A percentile compares a stretch with the other conserved stretches of the same genome.
Evolutionary conservation across 208 protist genomes (phyloP).

Genomic region (Leishmania turanica): DNA sequence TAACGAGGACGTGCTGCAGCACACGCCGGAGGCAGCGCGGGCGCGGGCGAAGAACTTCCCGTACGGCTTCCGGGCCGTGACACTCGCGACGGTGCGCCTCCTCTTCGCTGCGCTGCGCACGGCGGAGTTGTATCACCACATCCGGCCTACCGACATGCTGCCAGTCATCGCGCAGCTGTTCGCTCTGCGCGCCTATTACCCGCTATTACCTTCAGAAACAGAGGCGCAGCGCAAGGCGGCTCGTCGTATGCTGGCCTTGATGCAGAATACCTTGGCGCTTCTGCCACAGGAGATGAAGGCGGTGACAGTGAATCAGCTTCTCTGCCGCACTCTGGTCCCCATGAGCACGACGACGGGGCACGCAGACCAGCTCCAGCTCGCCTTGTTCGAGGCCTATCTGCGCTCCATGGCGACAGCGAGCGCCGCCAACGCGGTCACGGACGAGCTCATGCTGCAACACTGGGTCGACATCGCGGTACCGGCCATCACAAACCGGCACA

Average conservation of each 20-base stretch:
- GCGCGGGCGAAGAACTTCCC: constrained; percentile 32
- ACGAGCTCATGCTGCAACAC: constrained; percentile 59
- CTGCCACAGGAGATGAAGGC: constrained; percentile 48
- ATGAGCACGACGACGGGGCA: constrained; percentile 20
- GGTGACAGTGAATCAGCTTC: constrained; percentile 27
- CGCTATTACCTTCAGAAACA: constrained; percentile 12
- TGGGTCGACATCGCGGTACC: constrained; percentile 64
- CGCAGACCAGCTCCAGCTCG: constrained; percentile 55
- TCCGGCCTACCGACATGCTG: constrained; percentile 32
- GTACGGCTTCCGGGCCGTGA: constrained; percentile 34
- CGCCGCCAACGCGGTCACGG: constrained; percentile 56
- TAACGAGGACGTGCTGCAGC: constrained; percentile 29
- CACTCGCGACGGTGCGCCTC: constrained; percentile 27
- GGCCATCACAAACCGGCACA: constrained; percentile 44
- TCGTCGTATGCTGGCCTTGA: constrained; percentile 20
- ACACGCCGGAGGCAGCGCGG: constrained; percentile 28
- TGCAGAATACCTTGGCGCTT: constrained; percentile 29
- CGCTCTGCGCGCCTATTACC: constrained; percentile 52
- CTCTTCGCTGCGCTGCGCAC: constrained; percentile 47
- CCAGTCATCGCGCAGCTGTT: constrained; percentile 45
- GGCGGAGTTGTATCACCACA: constrained; percentile 29
- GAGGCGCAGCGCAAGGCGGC: constrained; percentile 25
- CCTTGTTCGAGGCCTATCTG: constrained; percentile 72
- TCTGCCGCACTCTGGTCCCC: constrained; percentile 28
- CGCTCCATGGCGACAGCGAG: constrained; percentile 54